These are phyloP conservation scores for Styphnolobium japonicum DNA, from an alignment of 306 rosid species.

Conservation along the genomic window DNA sequence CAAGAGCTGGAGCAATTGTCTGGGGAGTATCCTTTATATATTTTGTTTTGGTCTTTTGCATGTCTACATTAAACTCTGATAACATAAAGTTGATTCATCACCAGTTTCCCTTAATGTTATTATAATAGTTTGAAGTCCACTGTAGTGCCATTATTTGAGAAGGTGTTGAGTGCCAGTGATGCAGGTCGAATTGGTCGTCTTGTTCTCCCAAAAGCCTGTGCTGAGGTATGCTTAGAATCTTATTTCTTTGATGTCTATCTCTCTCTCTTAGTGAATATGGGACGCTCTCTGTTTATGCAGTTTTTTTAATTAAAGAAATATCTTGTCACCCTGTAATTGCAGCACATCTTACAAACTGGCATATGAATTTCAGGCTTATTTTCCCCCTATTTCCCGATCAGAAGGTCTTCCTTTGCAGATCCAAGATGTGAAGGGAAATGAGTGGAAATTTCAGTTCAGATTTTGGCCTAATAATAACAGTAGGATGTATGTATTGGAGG, in stretches of 20 bases:
- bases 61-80: not conserved
- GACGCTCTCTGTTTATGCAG: not conserved
- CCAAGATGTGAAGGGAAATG: constrained; percentile 94
- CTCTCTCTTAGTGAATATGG: not conserved
- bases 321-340: not conserved
- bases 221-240: constrained; percentile 65
- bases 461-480: constrained; percentile 99
- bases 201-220: constrained; percentile 99
- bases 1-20: constrained; percentile 87
- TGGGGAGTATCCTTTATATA: constrained; percentile 89
- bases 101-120: constrained; percentile 56
- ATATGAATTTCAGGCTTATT: constrained; percentile 73
- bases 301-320: not conserved
- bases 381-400: constrained; percentile 85
- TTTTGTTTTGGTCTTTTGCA: not conserved
- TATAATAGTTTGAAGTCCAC: constrained; percentile 79
- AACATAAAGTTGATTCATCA: not conserved
- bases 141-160: constrained; percentile 93
- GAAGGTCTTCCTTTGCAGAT: constrained; percentile 90
- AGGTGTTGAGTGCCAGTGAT: constrained; percentile 96
- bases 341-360: constrained; percentile 23
- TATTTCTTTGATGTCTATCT: not conserved
- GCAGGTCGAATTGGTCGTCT: constrained; percentile 99
- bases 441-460: constrained; percentile 98
- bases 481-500: constrained; percentile 98